Conservation (phyloP, 805 yeast species). For the Kodamaea hsintzibuensis region DNA sequence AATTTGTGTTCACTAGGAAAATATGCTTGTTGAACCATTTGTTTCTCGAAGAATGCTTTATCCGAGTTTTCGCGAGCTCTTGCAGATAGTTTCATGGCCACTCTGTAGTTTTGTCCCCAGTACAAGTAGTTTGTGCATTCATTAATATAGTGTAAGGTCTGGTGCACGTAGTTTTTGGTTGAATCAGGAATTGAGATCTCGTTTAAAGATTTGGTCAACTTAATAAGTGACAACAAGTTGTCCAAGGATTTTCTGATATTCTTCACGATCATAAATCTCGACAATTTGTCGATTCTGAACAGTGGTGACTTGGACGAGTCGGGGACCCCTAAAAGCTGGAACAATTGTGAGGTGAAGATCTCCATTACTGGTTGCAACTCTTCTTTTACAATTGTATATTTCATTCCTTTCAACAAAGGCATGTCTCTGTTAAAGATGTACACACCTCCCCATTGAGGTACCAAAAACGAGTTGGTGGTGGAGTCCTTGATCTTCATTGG, state of each 20-base stretch:
- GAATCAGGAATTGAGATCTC: constrained; percentile 82
- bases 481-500: constrained; percentile 53
- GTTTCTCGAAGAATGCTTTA: constrained; percentile 86
- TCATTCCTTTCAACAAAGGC: constrained; percentile 18
- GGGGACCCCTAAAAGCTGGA: constrained; percentile 72
- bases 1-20: constrained; percentile 95
- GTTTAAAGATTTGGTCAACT: constrained; percentile 65
- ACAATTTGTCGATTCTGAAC: constrained; percentile 65
- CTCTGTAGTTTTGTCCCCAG: constrained; percentile 6
- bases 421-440: constrained; percentile 46
- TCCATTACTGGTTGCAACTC: constrained; percentile 62
- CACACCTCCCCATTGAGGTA: constrained; percentile 93
- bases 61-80: constrained; percentile 62
- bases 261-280: constrained; percentile 56
- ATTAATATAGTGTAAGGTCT: constrained; percentile 45
- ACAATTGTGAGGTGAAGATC: constrained; percentile 71
- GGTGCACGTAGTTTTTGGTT: constrained; percentile 58
- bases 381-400: constrained; percentile 31
- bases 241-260: constrained; percentile 64
- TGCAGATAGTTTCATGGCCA: constrained; percentile 45
- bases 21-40: constrained; percentile 92
- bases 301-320: constrained; percentile 53
- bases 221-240: constrained; percentile 71
- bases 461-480: constrained; percentile 59
- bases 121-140: constrained; percentile 1